Conservation (phyloP, 2,329 filamentous ascomycete species). For the Ceratocystis diversiconidia region DNA sequence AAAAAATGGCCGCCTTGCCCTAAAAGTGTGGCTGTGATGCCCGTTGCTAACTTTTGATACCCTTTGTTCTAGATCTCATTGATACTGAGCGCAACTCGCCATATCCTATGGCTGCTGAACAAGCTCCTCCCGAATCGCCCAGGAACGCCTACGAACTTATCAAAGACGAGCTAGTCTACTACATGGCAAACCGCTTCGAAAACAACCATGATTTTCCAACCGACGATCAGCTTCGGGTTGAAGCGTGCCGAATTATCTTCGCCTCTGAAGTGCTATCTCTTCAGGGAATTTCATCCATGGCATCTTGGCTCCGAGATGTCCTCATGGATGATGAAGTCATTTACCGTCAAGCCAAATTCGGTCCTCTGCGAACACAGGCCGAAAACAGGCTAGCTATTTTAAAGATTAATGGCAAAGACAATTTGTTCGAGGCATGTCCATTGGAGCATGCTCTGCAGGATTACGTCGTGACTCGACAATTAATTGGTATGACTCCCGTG, state of each 20-base stretch:
- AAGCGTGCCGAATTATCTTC: constrained; percentile 45
- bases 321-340: constrained; percentile 36
- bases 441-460: constrained; percentile 41
- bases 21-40: constrained; percentile 22
- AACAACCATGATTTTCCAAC: constrained; percentile 30
- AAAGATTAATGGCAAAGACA: constrained; percentile 43
- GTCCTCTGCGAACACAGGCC: constrained; percentile 32
- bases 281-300: constrained; percentile 27
- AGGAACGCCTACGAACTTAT: constrained; percentile 48
- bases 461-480: constrained; percentile 36
- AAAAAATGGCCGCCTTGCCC: constrained; percentile 30
- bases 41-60: not conserved
- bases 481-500: constrained; percentile 45
- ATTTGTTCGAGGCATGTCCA: constrained; percentile 42
- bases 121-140: constrained; percentile 32
- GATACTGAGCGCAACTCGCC: constrained; percentile 46
- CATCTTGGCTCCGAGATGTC: constrained; percentile 45
- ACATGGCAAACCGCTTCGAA: constrained; percentile 32
- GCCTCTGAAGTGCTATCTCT: constrained; percentile 36
- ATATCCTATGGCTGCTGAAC: constrained; percentile 37
- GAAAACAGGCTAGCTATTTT: constrained; percentile 36
- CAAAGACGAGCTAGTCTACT: constrained; percentile 43
- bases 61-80: constrained; percentile 39
- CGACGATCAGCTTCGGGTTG: constrained; percentile 41
- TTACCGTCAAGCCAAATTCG: constrained; percentile 33